Evolutionary conservation across 2,329 filamentous ascomycete species (phyloP), one percentile per base, ranked within the genome.

Genomic region (Xylariaceae sp.): DNA sequence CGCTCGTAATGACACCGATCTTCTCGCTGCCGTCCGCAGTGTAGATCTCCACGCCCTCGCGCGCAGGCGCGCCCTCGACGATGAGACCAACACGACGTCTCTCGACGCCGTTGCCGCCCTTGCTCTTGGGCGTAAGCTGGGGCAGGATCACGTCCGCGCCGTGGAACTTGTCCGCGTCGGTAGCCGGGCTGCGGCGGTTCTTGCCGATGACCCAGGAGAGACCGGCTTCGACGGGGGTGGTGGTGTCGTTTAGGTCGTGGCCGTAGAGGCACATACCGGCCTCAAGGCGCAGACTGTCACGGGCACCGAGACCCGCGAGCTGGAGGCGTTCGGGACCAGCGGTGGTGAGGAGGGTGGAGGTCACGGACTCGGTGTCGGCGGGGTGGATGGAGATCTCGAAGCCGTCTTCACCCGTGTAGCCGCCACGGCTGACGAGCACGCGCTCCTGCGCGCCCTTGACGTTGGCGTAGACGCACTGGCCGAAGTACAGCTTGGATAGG

Each of bases 191-290:
- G 18, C 82, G 87, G 15, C 93, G 85, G 58, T 88, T 84, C 71
- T 91, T 92, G 64, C 89, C 87, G 61, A 99, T 87, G 70, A 97
- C 84, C 93, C 94, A 99, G 65, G 74, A 71, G 37, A 86, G 78
- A 11, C 74, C 78, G 37, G 75, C 83, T 74, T 85, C 83, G 64
- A 82, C 80, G 13, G 82, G 82, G 13, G 82, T 85, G 15, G 80
- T 85, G n/a, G 75, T 74, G 72, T 96, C 93, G 73, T 95, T 87
- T 44, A 99, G 83, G 74, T 99, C 94, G 76, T 97, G 91, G n/a
- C 94, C 94, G 77, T 99, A 99, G n/a, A 99, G 82, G 75, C 94
- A 99, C 93, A 99, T 96, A 62, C 94, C 94, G 0, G 94, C 94
- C 78, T 99, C 94, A 35, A 99, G 85, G 51, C 94, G 87, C 61